Conservation (phyloP, 1,284 basidiomycete species). For the Stereum hirsutum region DNA sequence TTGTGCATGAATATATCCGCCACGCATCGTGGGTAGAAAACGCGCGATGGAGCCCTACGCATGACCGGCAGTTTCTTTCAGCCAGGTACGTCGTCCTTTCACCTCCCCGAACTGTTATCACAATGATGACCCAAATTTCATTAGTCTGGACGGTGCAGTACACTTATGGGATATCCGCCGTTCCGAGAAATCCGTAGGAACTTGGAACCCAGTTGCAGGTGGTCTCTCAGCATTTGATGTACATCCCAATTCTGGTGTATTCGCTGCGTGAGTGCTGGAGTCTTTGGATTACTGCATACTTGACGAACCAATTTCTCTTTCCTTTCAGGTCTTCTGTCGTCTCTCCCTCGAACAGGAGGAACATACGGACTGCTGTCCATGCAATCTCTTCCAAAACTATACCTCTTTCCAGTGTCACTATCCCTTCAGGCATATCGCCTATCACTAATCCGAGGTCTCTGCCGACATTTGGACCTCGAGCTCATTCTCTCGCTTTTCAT, state of each 20-base stretch:
- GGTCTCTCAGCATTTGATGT: conserved; percentile 85
- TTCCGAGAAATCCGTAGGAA: conserved; percentile 49
- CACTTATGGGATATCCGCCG: conserved; percentile 89
- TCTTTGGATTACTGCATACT: not conserved
- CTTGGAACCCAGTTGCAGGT: conserved; percentile 60
- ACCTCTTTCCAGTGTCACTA: conserved; percentile 38
- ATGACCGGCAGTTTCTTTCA: conserved; percentile 82
- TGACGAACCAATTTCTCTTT: conserved; percentile 5
- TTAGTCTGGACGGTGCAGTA: conserved; percentile 86
- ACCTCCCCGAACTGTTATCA: not conserved
- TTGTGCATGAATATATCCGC: conserved; percentile 75
- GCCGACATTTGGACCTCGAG: conserved; percentile 52
- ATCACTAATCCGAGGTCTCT: conserved; percentile 43
- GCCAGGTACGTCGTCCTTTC: conserved; percentile 52
- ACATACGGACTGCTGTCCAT: conserved; percentile 53
- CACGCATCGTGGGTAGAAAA: conserved; percentile 92
- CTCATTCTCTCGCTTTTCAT: conserved; percentile 64
- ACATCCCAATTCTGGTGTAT: conserved; percentile 79
- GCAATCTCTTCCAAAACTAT: conserved; percentile 33
- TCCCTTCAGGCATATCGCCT: conserved; percentile 45
- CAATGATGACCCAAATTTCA: no score
- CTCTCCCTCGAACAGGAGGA: conserved; percentile 45
- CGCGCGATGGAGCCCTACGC: conserved; percentile 74
- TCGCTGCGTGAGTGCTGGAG: conserved; percentile 62
- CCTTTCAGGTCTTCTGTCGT: conserved; percentile 51